These are phyloP conservation scores for Plasmodium knowlesi DNA, from an alignment of 169 alveolate genomes.

Conservation along the genomic window DNA sequence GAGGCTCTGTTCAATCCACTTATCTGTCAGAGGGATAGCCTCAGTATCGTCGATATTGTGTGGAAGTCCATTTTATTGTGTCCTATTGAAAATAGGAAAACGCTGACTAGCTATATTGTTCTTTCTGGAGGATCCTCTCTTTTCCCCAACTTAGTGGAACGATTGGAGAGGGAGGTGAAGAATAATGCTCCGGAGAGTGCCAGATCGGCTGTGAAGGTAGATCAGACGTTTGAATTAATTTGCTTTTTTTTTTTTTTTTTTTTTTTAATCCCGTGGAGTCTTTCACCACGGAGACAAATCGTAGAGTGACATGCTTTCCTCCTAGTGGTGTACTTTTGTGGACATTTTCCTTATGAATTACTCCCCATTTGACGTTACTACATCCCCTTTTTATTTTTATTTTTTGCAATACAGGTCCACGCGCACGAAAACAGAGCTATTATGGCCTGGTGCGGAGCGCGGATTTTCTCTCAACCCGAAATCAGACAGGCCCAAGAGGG, in stretches of 20 bases:
- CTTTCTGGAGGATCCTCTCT: slow-evolving; percentile 81
- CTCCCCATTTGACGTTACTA: background rate
- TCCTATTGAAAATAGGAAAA: slow-evolving; percentile 78
- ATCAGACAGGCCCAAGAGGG: slow-evolving; percentile 75
- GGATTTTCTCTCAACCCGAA: slow-evolving; percentile 64
- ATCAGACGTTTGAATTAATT: background rate
- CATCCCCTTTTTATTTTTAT: background rate
- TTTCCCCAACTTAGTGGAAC: slow-evolving; percentile 80
- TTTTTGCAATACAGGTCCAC: slow-evolving; percentile 32
- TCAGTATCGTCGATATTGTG: slow-evolving; percentile 77
- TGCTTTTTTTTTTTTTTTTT: background rate
- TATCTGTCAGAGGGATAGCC: slow-evolving; percentile 74
- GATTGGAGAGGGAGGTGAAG: slow-evolving; percentile 79
- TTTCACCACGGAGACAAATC: background rate
- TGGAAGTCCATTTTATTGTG: slow-evolving; percentile 80
- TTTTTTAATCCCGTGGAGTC: background rate
- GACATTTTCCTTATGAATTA: background rate
- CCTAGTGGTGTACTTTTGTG: background rate
- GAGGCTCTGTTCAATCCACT: slow-evolving; percentile 88
- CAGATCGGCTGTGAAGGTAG: slow-evolving; percentile 77
- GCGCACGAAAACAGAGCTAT: slow-evolving; percentile 61
- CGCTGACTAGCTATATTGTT: slow-evolving; percentile 77
- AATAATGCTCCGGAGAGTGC: slow-evolving; percentile 84
- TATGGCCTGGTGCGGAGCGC: slow-evolving; percentile 73
- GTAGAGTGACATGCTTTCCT: background rate